Evolutionary conservation across 1,139 yeast species (phyloP).

Genomic region (Yamadazyma epiphylla): DNA sequence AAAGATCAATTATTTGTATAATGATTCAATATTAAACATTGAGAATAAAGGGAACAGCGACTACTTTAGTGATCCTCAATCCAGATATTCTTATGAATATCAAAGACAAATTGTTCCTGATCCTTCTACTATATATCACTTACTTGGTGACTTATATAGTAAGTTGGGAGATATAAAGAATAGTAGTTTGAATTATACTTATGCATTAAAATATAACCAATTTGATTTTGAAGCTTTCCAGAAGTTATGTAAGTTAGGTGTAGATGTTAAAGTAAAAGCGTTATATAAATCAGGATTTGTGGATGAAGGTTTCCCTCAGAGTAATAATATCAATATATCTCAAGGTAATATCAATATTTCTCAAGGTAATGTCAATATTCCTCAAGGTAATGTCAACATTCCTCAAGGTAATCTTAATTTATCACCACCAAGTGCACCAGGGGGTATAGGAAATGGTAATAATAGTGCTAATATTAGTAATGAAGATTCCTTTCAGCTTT

Average conservation of each 20-base stretch:
- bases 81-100: constrained; percentile 31
- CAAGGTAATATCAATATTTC: too few relatives aligned
- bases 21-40: constrained; percentile 18
- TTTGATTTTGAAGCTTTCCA: constrained; percentile 85
- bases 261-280: constrained; percentile 58
- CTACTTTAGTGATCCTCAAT: constrained; percentile 1
- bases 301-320: not conserved
- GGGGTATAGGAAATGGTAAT: too few relatives aligned
- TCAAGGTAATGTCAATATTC: too few relatives aligned
- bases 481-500: constrained; percentile 21
- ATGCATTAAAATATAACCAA: constrained; percentile 70
- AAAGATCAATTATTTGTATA: constrained; percentile 30
- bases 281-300: constrained; percentile 33
- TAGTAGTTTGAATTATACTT: constrained; percentile 64
- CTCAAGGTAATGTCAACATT: not conserved
- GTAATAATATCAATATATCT: too few relatives aligned
- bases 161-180: constrained; percentile 58
- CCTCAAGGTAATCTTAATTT: not conserved
- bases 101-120: constrained; percentile 52
- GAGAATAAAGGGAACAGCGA: constrained; percentile 6
- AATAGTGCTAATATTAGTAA: not conserved
- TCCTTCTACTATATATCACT: constrained; percentile 55
- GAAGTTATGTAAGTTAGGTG: constrained; percentile 69
- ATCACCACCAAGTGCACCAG: not conserved
- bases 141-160: constrained; percentile 68